These are phyloP conservation scores for Metarhizium rileyi DNA, from an alignment of 2,329 filamentous ascomycete species.

Conservation along the genomic window DNA sequence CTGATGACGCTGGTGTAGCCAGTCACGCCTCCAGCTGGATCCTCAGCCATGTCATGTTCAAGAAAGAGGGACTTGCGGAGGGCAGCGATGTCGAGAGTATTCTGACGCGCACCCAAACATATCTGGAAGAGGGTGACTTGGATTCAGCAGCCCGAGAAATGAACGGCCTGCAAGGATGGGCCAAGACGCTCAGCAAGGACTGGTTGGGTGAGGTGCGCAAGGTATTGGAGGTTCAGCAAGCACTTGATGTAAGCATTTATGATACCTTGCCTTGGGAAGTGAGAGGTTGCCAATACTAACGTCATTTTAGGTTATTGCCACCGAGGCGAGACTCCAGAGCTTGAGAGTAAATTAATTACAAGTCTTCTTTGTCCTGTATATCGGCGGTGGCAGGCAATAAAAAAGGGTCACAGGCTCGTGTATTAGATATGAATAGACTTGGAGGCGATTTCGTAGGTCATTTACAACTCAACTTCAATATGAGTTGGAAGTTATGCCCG, in stretches of 20 bases:
- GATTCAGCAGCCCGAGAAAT: slow-evolving; percentile 90
- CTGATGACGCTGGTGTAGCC: slow-evolving; percentile 87
- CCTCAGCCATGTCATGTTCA: slow-evolving; percentile 91
- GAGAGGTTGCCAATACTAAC: background rate
- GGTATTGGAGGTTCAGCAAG: slow-evolving; percentile 91
- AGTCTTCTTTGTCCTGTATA: slow-evolving; percentile 28
- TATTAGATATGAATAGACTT: slow-evolving; percentile 29
- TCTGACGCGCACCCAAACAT: slow-evolving; percentile 76
- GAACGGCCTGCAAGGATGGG: slow-evolving; percentile 88
- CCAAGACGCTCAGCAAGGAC: slow-evolving; percentile 86
- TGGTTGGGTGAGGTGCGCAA: slow-evolving; percentile 88
- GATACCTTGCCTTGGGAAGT: background rate
- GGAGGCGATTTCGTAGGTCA: background rate
- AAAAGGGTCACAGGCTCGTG: slow-evolving; percentile 21
- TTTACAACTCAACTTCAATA: background rate
- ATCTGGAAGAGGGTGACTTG: slow-evolving; percentile 85
- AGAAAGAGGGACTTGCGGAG: slow-evolving; percentile 75
- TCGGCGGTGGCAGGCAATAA: slow-evolving; percentile 16
- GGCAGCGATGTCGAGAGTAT: slow-evolving; percentile 92
- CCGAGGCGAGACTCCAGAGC: slow-evolving; percentile 82
- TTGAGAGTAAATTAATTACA: slow-evolving; percentile 62
- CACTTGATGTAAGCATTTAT: slow-evolving; percentile 68
- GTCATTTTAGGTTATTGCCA: slow-evolving; percentile 62
- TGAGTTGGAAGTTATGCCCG: background rate
- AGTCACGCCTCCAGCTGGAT: slow-evolving; percentile 86